Percentiles rank a stretch among this genome's conserved stretches.
Evolutionary conservation across 768 basidiomycete species (phyloP).

Genomic region (Boletus tylopilopsis): DNA sequence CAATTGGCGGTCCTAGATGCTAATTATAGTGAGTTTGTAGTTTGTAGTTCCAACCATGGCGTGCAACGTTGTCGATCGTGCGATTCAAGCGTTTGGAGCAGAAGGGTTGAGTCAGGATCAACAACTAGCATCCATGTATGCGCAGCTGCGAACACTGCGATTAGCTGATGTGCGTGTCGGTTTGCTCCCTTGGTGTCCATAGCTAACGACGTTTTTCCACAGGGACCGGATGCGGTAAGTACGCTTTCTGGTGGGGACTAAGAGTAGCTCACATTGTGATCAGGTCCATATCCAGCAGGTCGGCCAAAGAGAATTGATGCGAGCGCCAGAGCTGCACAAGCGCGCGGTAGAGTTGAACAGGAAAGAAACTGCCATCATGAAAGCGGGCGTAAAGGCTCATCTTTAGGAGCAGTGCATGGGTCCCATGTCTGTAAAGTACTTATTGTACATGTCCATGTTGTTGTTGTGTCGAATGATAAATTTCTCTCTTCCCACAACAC

Average conservation of each 20-base stretch:
- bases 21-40: conserved; percentile 46
- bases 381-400: conserved; percentile 56
- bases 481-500: no score
- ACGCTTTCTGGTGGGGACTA: not conserved
- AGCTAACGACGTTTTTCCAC: conserved; percentile 6
- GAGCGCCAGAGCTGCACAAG: conserved; percentile 58
- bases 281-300: conserved; percentile 96
- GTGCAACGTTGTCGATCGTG: conserved; percentile 83
- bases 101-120: conserved; percentile 93
- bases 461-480: no score
- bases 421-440: no score
- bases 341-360: conserved; percentile 51
- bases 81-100: conserved; percentile 95
- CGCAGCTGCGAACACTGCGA: conserved; percentile 80
- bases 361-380: conserved; percentile 60
- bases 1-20: not conserved
- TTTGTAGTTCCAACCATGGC: conserved; percentile 95
- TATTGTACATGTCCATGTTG: no score
- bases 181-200: not conserved
- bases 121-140: conserved; percentile 73
- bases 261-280: no score
- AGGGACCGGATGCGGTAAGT: conserved; percentile 79
- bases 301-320: conserved; percentile 82
- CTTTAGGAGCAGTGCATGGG: no score
- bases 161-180: conserved; percentile 68